Base-by-base conservation (phyloP, 345 rosid species). In the Arabidopsis suecica region DNA sequence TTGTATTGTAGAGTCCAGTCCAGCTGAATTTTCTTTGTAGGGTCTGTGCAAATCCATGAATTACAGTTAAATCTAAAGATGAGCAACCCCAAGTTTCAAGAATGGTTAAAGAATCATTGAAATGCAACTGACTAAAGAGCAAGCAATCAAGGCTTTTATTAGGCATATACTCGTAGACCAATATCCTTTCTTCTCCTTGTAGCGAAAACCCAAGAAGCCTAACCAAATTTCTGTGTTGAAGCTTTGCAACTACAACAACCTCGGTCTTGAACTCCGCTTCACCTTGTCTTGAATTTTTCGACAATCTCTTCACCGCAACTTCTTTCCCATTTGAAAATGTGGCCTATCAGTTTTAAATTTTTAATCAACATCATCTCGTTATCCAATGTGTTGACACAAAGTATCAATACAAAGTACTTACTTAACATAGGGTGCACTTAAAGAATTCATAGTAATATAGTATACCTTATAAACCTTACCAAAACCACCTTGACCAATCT, bases 401-500 rank as follows among this genome's bases (percentile, higher is more conserved):
- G 6, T 9, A 25, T 25, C 28, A 25, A 25, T 25, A 25, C 28
- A 1, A 25, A 25, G 28, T 25, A 25, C 28, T 25, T 25, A 28
- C 32, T 28, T 0, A 28, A 28, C 32, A 4, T 3, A 28, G 32
- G 32, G 32, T 28, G 32, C 4, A 28, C 0, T 0, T 28, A 4
- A 28, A 28, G 32, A 28, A 3, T 3, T 28, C 4, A 28, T 28
- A 28, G 32, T 28, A 23, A 23, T 2, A 23, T 23, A 23, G 1
- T 23, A 28, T 78, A 87, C 93, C 91, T 79, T 81, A 83, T 78
- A 89, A 77, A 91, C 93, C 23, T 58, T 84, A 14, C 95, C 89
- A 61, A 89, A 89, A 44, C 91, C 97, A 37, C 95, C 95, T 78
- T 65, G 70, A 37, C 93, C 95, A 42, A 89, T 79, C 71, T 83